Conservation (phyloP, 768 basidiomycete species). For the Leccinellum rugosiceps region DNA sequence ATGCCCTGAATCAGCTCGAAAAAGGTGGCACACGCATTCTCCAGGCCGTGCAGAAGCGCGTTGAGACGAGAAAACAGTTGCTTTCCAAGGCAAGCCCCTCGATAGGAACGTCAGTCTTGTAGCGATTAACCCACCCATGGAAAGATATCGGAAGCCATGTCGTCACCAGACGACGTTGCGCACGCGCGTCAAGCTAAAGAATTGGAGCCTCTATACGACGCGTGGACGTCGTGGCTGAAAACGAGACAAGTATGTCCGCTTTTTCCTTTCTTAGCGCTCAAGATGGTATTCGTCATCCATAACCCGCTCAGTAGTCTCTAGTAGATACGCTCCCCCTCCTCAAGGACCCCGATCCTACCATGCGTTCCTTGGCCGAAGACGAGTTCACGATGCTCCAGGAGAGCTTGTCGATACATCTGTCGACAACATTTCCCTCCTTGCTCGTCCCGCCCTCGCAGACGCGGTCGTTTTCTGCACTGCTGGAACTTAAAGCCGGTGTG, state of each 20-base stretch:
- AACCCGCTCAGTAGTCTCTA: constrained; percentile 52
- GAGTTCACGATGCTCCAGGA: constrained; percentile 52
- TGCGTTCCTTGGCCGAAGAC: constrained; percentile 70
- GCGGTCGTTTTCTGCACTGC: constrained; percentile 63
- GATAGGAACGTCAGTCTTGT: not conserved
- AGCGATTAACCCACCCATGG: not conserved
- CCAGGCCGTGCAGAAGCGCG: constrained; percentile 49
- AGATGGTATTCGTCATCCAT: constrained; percentile 2
- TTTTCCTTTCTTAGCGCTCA: not conserved
- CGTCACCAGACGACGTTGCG: constrained; percentile 54
- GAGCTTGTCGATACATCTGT: constrained; percentile 26
- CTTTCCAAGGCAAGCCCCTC: constrained; percentile 40
- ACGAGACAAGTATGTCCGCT: constrained; percentile 50
- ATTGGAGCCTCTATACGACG: constrained; percentile 59
- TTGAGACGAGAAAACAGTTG: constrained; percentile 47
- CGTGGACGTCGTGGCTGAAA: constrained; percentile 65
- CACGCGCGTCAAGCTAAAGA: constrained; percentile 65
- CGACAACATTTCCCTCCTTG: constrained; percentile 59
- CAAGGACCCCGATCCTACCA: constrained; percentile 67
- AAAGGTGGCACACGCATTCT: constrained; percentile 50
- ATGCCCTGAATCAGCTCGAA: constrained; percentile 29
- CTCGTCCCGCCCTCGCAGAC: constrained; percentile 74
- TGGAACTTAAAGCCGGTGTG: constrained; percentile 91
- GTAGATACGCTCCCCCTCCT: constrained; percentile 61
- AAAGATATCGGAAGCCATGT: constrained; percentile 53